Evolutionary conservation across 768 basidiomycete species (phyloP).

Genomic region (Steccherinum ochraceum): DNA sequence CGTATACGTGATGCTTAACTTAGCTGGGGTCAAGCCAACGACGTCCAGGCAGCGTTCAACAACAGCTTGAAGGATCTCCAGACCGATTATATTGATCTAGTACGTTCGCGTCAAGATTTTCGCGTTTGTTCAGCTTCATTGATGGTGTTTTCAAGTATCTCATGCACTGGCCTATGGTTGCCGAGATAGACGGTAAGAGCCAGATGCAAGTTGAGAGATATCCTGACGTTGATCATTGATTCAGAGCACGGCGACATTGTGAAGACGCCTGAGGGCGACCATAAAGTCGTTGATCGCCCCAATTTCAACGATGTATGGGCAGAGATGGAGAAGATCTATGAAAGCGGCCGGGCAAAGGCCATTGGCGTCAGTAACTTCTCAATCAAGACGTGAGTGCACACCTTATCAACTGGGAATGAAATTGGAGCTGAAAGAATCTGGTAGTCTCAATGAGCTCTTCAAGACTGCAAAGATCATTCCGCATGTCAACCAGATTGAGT

Average conservation of each 20-base stretch:
- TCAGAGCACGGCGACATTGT: constrained; percentile 13
- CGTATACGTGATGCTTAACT: no score
- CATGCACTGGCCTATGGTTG: constrained; percentile 81
- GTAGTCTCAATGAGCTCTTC: constrained; percentile 28
- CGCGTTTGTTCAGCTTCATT: not conserved
- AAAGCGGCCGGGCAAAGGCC: constrained; percentile 32
- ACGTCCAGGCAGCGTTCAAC: no score
- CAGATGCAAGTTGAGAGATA: constrained; percentile 38
- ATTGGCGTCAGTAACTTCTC: constrained; percentile 40
- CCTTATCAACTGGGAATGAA: not conserved
- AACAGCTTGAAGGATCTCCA: constrained; percentile 62
- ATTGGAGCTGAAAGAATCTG: not conserved
- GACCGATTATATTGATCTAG: constrained; percentile 75
- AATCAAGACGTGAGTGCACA: constrained; percentile 21
- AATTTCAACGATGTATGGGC: constrained; percentile 56
- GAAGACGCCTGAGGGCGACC: constrained; percentile 18
- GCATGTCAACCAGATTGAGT: constrained; percentile 65
- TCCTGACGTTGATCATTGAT: constrained; percentile 23
- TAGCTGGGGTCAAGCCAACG: no score
- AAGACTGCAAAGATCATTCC: constrained; percentile 47
- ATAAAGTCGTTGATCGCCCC: not conserved
- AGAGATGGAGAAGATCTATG: constrained; percentile 62
- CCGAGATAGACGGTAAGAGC: constrained; percentile 43
- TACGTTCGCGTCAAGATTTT: constrained; percentile 28
- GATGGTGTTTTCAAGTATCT: constrained; percentile 20